Conservation (phyloP, 306 rosid species). For the Astragalus membranaceus region DNA sequence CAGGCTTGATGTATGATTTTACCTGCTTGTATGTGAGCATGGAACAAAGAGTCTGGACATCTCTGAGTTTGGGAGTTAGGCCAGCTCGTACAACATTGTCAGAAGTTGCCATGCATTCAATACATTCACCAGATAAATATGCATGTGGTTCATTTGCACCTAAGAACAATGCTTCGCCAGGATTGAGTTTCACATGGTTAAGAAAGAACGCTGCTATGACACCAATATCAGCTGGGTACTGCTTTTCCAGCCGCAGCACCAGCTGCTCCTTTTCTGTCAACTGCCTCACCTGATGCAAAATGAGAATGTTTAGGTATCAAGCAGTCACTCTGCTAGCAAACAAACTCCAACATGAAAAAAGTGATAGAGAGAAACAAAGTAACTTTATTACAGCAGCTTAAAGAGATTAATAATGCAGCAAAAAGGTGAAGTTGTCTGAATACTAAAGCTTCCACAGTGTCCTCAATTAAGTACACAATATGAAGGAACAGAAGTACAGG, state of each 20-base stretch:
- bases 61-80: slow-evolving; percentile 81
- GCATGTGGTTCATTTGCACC: slow-evolving; percentile 95
- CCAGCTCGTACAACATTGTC: slow-evolving; percentile 98
- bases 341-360: neutral
- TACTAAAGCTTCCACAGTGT: no score
- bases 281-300: slow-evolving; percentile 55
- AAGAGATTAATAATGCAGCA: neutral
- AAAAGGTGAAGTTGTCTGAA: neutral
- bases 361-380: neutral
- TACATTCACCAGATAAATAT: slow-evolving; percentile 68
- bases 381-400: neutral
- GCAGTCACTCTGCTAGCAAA: neutral
- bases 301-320: neutral
- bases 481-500: neutral
- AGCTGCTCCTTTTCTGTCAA: slow-evolving; percentile 75
- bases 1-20: slow-evolving; percentile 1
- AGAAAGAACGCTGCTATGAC: slow-evolving; percentile 83
- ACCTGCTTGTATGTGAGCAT: slow-evolving; percentile 97
- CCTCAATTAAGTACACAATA: no score
- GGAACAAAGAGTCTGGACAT: slow-evolving; percentile 84
- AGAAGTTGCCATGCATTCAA: slow-evolving; percentile 98
- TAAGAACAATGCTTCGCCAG: slow-evolving; percentile 82
- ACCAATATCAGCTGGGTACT: slow-evolving; percentile 82
- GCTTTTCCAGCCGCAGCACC: slow-evolving; percentile 70
- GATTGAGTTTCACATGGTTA: slow-evolving; percentile 77